Evolutionary conservation across 306 rosid species (phyloP).

Genomic region (Casuarina equisetifolia): DNA sequence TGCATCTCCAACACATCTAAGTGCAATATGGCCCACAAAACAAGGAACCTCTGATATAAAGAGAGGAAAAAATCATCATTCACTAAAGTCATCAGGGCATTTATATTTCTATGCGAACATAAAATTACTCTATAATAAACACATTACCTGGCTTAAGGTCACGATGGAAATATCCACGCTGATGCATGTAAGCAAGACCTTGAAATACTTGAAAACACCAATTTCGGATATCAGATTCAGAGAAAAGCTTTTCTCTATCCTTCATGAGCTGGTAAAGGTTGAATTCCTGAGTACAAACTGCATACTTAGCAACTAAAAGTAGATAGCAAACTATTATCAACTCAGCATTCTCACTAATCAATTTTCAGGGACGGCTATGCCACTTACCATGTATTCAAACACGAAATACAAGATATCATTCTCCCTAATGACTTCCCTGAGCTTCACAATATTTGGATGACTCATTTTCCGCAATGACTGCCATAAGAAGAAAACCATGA

Average conservation of each 20-base stretch:
- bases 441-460: constrained; percentile 93
- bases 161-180: constrained; percentile 98
- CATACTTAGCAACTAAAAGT: constrained; percentile 15
- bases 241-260: constrained; percentile 76
- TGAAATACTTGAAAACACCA: constrained; percentile 99
- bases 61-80: no score
- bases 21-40: neutral
- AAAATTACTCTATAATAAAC: no score
- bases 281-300: constrained; percentile 52
- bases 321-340: constrained; percentile 15
- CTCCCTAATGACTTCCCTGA: constrained; percentile 94
- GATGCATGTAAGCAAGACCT: constrained; percentile 97
- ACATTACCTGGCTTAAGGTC: constrained; percentile 92
- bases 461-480: constrained; percentile 87
- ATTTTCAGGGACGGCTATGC: neutral
- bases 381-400: constrained; percentile 91
- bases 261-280: constrained; percentile 95
- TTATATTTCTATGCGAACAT: neutral
- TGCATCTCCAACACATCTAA: neutral
- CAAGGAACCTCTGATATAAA: neutral
- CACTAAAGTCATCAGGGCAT: neutral
- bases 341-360: neutral
- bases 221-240: constrained; percentile 79
- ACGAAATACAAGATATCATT: constrained; percentile 83
- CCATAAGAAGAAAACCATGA: constrained; percentile 13